These are phyloP conservation scores for Penicillium steckii DNA, from an alignment of 495 filamentous ascomycete species.

Conservation along the genomic window DNA sequence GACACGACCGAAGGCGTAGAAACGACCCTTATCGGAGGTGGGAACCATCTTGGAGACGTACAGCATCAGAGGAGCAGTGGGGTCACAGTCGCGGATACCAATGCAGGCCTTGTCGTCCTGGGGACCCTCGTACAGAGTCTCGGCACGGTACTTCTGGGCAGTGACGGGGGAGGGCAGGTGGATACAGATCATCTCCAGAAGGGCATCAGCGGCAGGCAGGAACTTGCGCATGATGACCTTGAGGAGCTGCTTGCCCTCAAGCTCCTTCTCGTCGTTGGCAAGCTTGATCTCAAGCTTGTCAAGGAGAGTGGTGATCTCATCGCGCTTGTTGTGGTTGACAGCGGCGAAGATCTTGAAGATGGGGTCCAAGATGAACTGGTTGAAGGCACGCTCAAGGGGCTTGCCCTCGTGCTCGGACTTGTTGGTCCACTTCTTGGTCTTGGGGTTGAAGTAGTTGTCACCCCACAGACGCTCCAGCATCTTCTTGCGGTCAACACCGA, in stretches of 20 bases:
- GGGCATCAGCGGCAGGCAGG: slow-evolving; percentile 94
- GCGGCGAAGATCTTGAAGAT: slow-evolving; percentile 98
- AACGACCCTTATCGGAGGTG: slow-evolving; percentile 98
- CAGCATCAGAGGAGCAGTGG: slow-evolving; percentile 97
- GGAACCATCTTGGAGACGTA: slow-evolving; percentile 99
- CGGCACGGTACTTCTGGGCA: slow-evolving; percentile 96
- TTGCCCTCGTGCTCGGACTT: slow-evolving; percentile 76
- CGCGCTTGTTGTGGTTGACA: slow-evolving; percentile 98
- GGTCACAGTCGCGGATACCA: slow-evolving; percentile 96
- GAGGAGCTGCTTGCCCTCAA: slow-evolving; percentile 94
- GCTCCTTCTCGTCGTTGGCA: slow-evolving; percentile 77
- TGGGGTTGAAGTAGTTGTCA: slow-evolving; percentile 99
- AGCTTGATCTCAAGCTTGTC: slow-evolving; percentile 94
- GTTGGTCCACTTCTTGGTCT: slow-evolving; percentile 99
- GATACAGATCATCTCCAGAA: slow-evolving; percentile 99
- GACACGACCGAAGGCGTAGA: slow-evolving; percentile 99
- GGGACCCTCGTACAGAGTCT: slow-evolving; percentile 99
- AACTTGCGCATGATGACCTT: slow-evolving; percentile 99
- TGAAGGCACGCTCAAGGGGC: slow-evolving; percentile 95
- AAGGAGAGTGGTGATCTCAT: slow-evolving; percentile 78
- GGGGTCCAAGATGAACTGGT: slow-evolving; percentile 96
- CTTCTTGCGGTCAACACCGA: slow-evolving; percentile 98
- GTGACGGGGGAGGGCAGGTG: slow-evolving; percentile 95
- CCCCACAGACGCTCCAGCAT: slow-evolving; percentile 99
- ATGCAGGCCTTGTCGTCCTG: slow-evolving; percentile 86